A percentile compares a stretch with the other conserved stretches of the same genome.
Evolutionary conservation across 345 rosid genomes (phyloP).

Genomic region (Clarkia xantiana): DNA sequence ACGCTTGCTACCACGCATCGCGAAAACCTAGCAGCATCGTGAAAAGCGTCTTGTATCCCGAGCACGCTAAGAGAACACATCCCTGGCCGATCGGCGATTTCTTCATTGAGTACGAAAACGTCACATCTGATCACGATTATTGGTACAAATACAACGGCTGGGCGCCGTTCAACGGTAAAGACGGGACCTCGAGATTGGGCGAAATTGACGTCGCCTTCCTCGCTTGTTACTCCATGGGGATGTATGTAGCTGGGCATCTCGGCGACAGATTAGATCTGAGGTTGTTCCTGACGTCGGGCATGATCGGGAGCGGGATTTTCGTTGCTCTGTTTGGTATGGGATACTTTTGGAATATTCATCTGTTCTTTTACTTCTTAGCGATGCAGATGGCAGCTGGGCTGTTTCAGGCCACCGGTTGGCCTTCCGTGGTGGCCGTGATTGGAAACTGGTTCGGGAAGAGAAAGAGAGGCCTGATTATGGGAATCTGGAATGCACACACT

Average conservation of each 20-base stretch:
- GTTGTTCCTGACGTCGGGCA: conserved; percentile 68
- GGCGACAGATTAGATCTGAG: conserved; percentile 81
- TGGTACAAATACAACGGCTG: conserved; percentile 30
- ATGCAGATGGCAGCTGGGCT: conserved; percentile 89
- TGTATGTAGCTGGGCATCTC: conserved; percentile 87
- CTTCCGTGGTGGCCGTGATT: conserved; percentile 91
- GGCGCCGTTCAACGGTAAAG: conserved; percentile 61
- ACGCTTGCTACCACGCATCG: conserved; percentile 85
- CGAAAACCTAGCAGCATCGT: conserved; percentile 88
- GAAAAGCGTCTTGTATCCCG: conserved; percentile 74
- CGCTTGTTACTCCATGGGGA: conserved; percentile 73
- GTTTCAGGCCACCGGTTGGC: conserved; percentile 95
- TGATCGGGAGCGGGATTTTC: conserved; percentile 84
- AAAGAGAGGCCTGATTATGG: conserved; percentile 95
- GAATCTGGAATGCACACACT: conserved; percentile 95
- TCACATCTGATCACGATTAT: background rate
- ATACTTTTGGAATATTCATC: conserved; percentile 64
- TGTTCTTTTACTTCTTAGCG: conserved; percentile 44
- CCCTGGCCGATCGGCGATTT: conserved; percentile 68
- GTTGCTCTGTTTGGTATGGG: conserved; percentile 90
- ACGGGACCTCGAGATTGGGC: conserved; percentile 75
- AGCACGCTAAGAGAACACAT: conserved; percentile 12
- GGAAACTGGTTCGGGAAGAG: conserved; percentile 91
- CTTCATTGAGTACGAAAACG: conserved; percentile 26
- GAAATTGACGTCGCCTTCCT: conserved; percentile 83